phyloP scores from a whole-genome alignment of 2,329 filamentous ascomycete genomes.

The Aspergillus sp. region DNA sequence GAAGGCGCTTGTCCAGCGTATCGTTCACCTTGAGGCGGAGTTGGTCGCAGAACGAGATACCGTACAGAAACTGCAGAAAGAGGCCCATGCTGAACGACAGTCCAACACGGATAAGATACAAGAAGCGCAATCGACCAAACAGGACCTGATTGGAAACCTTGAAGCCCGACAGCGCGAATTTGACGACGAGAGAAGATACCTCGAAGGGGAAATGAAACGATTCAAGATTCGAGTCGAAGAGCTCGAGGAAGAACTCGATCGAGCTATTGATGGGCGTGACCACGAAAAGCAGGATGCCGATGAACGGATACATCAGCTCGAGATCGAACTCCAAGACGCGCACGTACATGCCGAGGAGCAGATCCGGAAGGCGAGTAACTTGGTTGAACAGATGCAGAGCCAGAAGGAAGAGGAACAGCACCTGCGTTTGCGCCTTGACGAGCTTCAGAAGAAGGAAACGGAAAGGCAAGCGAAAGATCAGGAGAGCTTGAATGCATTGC shows the following conservation, averaged over 20 bases:
- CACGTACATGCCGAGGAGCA: conserved; percentile 48
- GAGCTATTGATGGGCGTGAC: conserved; percentile 77
- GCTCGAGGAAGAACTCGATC: conserved; percentile 86
- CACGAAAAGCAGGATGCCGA: conserved; percentile 73
- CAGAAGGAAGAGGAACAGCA: conserved; percentile 50
- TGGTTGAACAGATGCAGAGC: conserved; percentile 57
- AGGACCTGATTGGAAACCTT: conserved; percentile 90
- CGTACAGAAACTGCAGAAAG: conserved; percentile 65
- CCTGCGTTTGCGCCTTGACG: conserved; percentile 41
- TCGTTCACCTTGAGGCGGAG: conserved; percentile 72
- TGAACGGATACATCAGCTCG: conserved; percentile 64
- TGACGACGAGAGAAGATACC: conserved; percentile 73
- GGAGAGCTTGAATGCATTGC: conserved; percentile 54
- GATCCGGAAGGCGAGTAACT: conserved; percentile 30
- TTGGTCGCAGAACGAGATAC: conserved; percentile 70
- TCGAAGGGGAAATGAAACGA: conserved; percentile 76
- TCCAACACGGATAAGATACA: conserved; percentile 66
- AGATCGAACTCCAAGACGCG: conserved; percentile 67
- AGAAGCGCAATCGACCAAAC: conserved; percentile 87
- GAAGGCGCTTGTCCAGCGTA: conserved; percentile 59
- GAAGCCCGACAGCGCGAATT: conserved; percentile 90
- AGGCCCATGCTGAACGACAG: conserved; percentile 61
- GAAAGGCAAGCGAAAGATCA: conserved; percentile 52
- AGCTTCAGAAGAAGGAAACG: conserved; percentile 51
- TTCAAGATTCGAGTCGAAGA: conserved; percentile 80